Base-by-base conservation (phyloP, 495 filamentous ascomycete genomes). In the Haplographium delicatum region DNA sequence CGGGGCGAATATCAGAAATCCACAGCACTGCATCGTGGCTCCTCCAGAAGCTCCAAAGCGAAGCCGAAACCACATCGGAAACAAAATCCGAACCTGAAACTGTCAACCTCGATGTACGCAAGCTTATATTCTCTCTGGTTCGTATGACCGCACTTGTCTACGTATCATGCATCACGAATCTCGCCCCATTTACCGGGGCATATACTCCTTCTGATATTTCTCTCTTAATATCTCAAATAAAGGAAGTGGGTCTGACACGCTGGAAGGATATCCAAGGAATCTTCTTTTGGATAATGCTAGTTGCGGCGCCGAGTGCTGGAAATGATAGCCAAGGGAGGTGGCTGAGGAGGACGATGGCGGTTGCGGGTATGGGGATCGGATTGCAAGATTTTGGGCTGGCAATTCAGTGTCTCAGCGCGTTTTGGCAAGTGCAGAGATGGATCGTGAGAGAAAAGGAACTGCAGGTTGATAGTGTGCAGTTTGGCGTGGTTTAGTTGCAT, bases 181-280 rank as follows among this genome's bases (percentile, higher is more conserved):
- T 41, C 15, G 28, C 35, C 0, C 51, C 43, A 0, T 34, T 48
- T 26, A 40, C 51, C 2, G 22, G 23, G 11, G 23, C 40, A 2
- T 51, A 44, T 31, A 34, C 28, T 13, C 28, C 49, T 1, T 2
- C 20, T 2, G 1, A 41, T 0, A 2, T 48, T n/a, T 19, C 9
- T 6, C 11, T 16, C 19, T 26, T 49, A 24, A 13, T 41, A 13
- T 35, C 47, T 20, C 5, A 38, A 27, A 47, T 38, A 23, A n/a
- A 20, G 1, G 20, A 39, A n/a, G 48, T 61, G 1, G 6, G 13
- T 1, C 13, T 56, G 0, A 20, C 7, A 4, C 19, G 49, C 1
- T 63, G 61, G 61, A 56, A 58, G 20, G 16, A 35, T 11, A 56
- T 63, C 8, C 58, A 54, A 1, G 61, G 58, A 3, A 48, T 63